phyloP scores from a whole-genome alignment of 371 early-diverging fungal species.

The Fennellomyces sp. region DNA sequence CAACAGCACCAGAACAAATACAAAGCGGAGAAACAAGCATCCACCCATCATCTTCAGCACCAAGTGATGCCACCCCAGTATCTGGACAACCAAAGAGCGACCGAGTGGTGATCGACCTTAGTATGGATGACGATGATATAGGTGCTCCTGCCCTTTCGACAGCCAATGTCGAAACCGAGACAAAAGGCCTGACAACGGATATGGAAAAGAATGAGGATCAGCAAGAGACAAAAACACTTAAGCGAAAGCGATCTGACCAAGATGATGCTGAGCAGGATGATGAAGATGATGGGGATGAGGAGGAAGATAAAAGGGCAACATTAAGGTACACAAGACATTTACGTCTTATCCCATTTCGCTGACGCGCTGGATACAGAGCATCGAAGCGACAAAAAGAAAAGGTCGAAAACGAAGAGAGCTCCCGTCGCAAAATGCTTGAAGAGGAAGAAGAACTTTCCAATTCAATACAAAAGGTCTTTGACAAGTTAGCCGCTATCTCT shows the following conservation, averaged over 20 bases:
- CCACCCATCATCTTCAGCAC: background rate
- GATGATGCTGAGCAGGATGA: slow-evolving; percentile 14
- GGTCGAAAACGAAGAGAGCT: slow-evolving; percentile 56
- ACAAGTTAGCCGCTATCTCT: slow-evolving; percentile 20
- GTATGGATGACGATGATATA: background rate
- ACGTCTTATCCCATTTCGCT: background rate
- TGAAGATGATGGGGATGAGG: slow-evolving; percentile 27
- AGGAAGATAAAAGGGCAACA: slow-evolving; percentile 52
- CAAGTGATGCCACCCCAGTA: background rate
- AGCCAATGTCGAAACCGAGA: too few relatives aligned
- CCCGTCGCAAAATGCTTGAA: slow-evolving; percentile 53
- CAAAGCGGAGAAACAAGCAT: too few relatives aligned
- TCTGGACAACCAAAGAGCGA: background rate
- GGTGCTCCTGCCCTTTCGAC: too few relatives aligned
- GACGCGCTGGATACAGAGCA: too few relatives aligned
- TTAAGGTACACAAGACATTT: slow-evolving; percentile 41
- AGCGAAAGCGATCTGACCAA: slow-evolving; percentile 7
- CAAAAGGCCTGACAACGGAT: too few relatives aligned
- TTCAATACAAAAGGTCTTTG: slow-evolving; percentile 40
- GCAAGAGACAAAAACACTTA: background rate
- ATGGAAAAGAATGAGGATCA: too few relatives aligned
- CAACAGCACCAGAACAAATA: too few relatives aligned
- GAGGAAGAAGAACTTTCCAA: slow-evolving; percentile 50
- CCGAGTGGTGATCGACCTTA: background rate
- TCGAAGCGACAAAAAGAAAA: slow-evolving; percentile 64